Conservation (phyloP, 305 asterid species). For the Solanum chacoense region DNA sequence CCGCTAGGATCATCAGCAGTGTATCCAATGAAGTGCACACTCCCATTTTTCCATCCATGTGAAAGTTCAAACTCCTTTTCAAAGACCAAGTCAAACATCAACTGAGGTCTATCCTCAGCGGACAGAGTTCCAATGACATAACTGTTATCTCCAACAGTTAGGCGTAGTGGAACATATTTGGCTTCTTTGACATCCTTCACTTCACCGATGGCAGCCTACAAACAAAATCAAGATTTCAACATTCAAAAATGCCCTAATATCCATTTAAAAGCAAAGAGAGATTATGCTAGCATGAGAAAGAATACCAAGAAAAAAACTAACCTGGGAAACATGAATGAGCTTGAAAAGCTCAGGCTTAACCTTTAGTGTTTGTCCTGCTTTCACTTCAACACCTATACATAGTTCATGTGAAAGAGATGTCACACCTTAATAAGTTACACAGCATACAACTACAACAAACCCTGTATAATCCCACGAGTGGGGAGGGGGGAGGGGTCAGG, state of each 20-base stretch:
- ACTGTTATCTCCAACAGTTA: constrained; percentile 26
- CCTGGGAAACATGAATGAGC: constrained; percentile 73
- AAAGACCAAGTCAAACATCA: constrained; percentile 56
- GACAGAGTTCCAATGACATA: constrained; percentile 52
- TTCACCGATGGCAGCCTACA: constrained; percentile 65
- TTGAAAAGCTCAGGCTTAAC: constrained; percentile 27
- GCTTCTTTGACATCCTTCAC: constrained; percentile 39
- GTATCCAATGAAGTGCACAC: constrained; percentile 49
- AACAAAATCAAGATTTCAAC: background rate
- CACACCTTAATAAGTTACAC: background rate
- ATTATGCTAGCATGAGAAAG: background rate
- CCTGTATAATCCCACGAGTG: background rate
- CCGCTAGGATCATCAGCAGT: constrained; percentile 30
- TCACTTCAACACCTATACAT: constrained; percentile 61
- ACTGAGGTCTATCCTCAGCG: constrained; percentile 37
- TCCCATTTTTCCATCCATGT: constrained; percentile 62
- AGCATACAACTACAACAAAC: background rate
- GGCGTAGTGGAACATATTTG: constrained; percentile 28
- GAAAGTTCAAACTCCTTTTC: constrained; percentile 70
- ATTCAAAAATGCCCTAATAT: background rate
- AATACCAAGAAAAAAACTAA: background rate
- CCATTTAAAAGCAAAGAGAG: background rate
- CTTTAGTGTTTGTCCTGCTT: constrained; percentile 35
- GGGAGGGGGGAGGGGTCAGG: background rate
- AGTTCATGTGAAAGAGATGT: background rate